Evolutionary conservation across 345 rosid genomes (phyloP).

Genomic region (Eucalyptus victrix): DNA sequence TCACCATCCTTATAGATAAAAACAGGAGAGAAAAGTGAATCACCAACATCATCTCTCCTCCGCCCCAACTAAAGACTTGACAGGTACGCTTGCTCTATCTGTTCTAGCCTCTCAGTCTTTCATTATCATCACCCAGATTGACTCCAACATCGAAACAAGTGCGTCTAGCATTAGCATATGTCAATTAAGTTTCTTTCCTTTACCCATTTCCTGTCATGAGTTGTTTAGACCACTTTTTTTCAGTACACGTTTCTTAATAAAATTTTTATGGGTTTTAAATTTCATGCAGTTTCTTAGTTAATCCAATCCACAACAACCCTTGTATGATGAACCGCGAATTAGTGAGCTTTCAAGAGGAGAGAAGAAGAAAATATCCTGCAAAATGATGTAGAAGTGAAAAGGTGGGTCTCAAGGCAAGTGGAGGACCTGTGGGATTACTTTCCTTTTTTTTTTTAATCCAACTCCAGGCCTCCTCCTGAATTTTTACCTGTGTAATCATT

Average conservation of each 20-base stretch:
- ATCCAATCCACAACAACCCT: background rate
- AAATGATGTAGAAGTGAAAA: background rate
- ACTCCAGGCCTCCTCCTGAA: constrained; percentile 23
- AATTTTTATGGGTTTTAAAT: background rate
- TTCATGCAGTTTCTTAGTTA: background rate
- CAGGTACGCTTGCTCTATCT: background rate
- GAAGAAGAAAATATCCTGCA: constrained; percentile 7
- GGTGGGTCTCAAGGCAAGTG: constrained; percentile 9
- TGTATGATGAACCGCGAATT: background rate
- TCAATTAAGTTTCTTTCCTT: background rate
- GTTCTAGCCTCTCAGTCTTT: background rate
- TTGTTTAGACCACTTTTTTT: background rate
- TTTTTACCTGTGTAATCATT: constrained; percentile 28
- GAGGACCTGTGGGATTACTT: constrained; percentile 19
- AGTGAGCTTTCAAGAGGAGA: constrained; percentile 1
- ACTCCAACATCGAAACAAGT: background rate
- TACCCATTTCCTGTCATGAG: background rate
- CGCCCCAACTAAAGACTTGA: background rate
- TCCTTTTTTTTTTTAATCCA: constrained; percentile 6
- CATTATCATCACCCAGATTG: background rate
- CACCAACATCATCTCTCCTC: background rate
- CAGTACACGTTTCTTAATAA: background rate
- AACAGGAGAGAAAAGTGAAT: constrained; percentile 7
- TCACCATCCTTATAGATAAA: constrained; percentile 39
- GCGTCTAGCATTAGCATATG: background rate